A percentile compares a stretch with the other conserved stretches of the same genome.
Conservation (phyloP, 192 early-diverging fungal species). For the Umbelopsis ramanniana region DNA sequence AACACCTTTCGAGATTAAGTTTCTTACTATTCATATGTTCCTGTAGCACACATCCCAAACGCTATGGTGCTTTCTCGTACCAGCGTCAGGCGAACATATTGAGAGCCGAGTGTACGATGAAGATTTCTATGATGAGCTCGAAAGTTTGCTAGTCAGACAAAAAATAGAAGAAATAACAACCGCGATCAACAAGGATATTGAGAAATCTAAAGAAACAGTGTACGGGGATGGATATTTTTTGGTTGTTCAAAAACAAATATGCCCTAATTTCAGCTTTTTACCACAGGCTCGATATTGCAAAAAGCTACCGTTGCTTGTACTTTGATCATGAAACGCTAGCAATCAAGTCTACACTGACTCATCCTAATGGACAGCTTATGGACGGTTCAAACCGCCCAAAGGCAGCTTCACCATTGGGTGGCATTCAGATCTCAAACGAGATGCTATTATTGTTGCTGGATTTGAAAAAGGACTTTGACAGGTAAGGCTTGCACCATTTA, state of each 20-base stretch:
- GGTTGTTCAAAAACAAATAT: not conserved
- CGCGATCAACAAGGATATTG: slow-evolving; percentile 23
- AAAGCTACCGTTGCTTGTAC: slow-evolving; percentile 41
- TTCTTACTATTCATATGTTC: not conserved
- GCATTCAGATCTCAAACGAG: slow-evolving; percentile 47
- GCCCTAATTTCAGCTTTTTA: not conserved
- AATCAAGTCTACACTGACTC: slow-evolving; percentile 48
- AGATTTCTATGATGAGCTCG: slow-evolving; percentile 33
- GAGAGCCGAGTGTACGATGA: slow-evolving; percentile 27
- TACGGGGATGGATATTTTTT: not conserved
- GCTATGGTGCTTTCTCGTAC: slow-evolving; percentile 38
- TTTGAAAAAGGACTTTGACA: slow-evolving; percentile 59
- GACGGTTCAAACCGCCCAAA: slow-evolving; percentile 21
- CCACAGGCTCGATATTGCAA: slow-evolving; percentile 28
- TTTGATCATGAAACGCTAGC: slow-evolving; percentile 55
- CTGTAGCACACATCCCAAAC: slow-evolving; percentile 34
- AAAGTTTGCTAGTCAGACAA: slow-evolving; percentile 26
- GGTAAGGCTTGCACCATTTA: slow-evolving; percentile 11
- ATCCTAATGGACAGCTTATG: slow-evolving; percentile 19
- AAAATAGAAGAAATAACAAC: slow-evolving; percentile 20
- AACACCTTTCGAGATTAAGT: not conserved
- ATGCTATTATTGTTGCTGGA: slow-evolving; percentile 56
- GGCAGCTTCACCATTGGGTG: slow-evolving; percentile 13
- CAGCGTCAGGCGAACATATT: slow-evolving; percentile 6
- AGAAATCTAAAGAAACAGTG: slow-evolving; percentile 30